Conservation (phyloP, 2,329 filamentous ascomycete genomes). For the Talaromyces sp. region DNA sequence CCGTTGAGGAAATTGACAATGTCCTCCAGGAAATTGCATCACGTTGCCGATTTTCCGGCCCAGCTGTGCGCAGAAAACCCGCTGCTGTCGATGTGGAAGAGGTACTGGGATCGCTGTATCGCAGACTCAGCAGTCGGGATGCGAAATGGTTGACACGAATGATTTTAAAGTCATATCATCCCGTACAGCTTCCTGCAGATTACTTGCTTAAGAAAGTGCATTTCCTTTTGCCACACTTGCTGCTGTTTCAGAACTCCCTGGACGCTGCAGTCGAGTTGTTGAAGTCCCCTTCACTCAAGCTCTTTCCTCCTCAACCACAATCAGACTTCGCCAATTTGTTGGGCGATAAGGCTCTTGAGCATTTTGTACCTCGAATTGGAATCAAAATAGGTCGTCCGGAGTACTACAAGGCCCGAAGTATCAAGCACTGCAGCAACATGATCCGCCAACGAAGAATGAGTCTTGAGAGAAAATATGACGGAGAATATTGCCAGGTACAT, state of each 20-base stretch:
- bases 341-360: constrained; percentile 35
- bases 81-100: constrained; percentile 42
- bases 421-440: constrained; percentile 71
- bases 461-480: constrained; percentile 79
- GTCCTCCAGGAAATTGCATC: constrained; percentile 66
- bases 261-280: constrained; percentile 58
- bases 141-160: constrained; percentile 85
- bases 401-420: constrained; percentile 65
- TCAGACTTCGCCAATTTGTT: constrained; percentile 30
- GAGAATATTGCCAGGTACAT: constrained; percentile 88
- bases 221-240: constrained; percentile 64
- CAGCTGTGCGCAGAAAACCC: constrained; percentile 50
- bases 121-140: constrained; percentile 61
- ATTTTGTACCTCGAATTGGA: constrained; percentile 55
- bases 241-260: constrained; percentile 69
- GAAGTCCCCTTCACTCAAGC: constrained; percentile 33
- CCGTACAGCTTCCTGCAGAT: constrained; percentile 59
- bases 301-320: constrained; percentile 38
- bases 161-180: constrained; percentile 71
- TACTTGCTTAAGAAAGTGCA: constrained; percentile 62
- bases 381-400: constrained; percentile 63
- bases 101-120: constrained; percentile 57
- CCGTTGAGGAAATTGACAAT: constrained; percentile 69
- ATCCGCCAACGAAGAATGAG: constrained; percentile 61
- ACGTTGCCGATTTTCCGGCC: constrained; percentile 67